Percentiles rank a stretch among this genome's conserved stretches.
phyloP scores from a whole-genome alignment of 2,329 filamentous ascomycete genomes.

The Xylaria sp. region DNA sequence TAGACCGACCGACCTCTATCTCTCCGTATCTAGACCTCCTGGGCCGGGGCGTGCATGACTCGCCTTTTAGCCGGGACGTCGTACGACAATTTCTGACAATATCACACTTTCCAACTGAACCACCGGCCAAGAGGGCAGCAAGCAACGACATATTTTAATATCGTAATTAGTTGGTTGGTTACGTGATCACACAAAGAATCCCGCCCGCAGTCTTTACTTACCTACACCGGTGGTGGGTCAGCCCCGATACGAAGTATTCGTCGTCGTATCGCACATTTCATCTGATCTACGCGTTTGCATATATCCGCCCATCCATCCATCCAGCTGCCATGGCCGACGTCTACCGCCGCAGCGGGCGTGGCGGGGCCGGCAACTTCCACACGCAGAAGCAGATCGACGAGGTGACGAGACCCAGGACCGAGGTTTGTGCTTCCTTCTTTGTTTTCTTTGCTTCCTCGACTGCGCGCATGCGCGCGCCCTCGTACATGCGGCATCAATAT shows the following conservation, averaged over 20 bases:
- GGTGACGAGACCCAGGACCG: conserved; percentile 32
- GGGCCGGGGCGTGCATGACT: too few relatives aligned
- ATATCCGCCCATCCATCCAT: conserved; percentile 2
- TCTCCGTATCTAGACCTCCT: too few relatives aligned
- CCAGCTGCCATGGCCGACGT: conserved; percentile 42
- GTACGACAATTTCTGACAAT: neutral
- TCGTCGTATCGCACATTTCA: neutral
- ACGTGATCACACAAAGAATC: too few relatives aligned
- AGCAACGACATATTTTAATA: neutral
- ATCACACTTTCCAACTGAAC: neutral
- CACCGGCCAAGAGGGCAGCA: neutral
- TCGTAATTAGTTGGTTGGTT: too few relatives aligned
- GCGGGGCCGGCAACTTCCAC: conserved; percentile 67
- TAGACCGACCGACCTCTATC: too few relatives aligned
- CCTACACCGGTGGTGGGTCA: neutral
- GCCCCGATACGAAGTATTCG: neutral
- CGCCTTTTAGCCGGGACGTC: neutral
- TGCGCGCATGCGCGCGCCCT: neutral
- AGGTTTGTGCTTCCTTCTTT: conserved; percentile 21
- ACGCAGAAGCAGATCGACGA: conserved; percentile 55
- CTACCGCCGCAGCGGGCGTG: conserved; percentile 59
- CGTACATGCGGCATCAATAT: too few relatives aligned
- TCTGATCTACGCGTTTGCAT: neutral
- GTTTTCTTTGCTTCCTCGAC: too few relatives aligned
- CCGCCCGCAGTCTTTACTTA: neutral